Conservation (phyloP, 2,329 filamentous ascomycete genomes). For the Penicillium oxalicum region DNA sequence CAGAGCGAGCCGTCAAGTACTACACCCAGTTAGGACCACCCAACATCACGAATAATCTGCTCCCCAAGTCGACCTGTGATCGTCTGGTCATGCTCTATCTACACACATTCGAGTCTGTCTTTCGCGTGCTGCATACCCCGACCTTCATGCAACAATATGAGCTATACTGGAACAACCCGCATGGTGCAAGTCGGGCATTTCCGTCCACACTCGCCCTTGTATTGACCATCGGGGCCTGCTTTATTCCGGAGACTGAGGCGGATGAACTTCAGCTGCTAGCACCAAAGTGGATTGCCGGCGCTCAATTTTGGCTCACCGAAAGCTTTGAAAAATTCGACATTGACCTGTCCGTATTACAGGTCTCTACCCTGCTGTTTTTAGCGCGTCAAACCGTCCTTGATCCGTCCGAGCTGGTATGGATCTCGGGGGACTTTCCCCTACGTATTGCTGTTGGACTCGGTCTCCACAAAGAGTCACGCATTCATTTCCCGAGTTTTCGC, state of each 20-base stretch:
- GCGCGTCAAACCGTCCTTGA: constrained; percentile 21
- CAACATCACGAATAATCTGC: no score
- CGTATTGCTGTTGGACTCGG: constrained; percentile 29
- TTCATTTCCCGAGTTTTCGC: constrained; percentile 14
- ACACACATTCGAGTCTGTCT: no score
- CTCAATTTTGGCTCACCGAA: constrained; percentile 25
- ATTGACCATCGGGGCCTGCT: neutral
- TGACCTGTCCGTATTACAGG: constrained; percentile 22
- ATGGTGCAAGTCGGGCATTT: neutral
- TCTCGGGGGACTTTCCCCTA: constrained; percentile 27
- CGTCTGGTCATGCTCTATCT: no score
- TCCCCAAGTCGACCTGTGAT: no score
- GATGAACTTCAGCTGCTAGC: neutral
- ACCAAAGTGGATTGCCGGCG: constrained; percentile 6
- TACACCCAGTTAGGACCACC: no score
- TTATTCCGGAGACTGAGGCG: neutral
- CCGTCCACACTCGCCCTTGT: neutral
- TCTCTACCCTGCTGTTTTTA: constrained; percentile 25
- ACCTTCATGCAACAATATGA: constrained; percentile 2
- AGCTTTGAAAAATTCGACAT: constrained; percentile 26
- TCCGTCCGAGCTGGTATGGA: constrained; percentile 32
- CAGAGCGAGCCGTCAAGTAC: no score
- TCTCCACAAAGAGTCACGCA: constrained; percentile 26
- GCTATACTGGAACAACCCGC: neutral
- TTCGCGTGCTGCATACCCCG: constrained; percentile 3